phyloP scores from a whole-genome alignment of 257 asterid species.

The Coffea canephora region DNA sequence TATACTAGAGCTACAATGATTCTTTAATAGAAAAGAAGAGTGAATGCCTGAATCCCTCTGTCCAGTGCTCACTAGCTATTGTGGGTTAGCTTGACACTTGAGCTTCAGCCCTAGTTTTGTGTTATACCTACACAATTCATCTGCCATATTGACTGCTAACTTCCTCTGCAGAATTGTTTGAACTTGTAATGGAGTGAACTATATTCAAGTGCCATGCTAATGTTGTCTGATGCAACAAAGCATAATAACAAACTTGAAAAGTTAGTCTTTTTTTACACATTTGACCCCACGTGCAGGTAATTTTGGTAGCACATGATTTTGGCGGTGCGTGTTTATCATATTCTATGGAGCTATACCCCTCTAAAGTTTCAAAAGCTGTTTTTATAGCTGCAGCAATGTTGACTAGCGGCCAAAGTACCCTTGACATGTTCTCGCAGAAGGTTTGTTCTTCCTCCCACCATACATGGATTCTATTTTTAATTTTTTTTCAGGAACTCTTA shows the following conservation, averaged over 20 bases:
- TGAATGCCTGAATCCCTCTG: neutral
- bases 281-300: conserved; percentile 57
- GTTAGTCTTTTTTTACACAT: conserved; percentile 14
- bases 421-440: conserved; percentile 88
- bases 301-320: conserved; percentile 95
- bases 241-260: neutral
- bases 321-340: conserved; percentile 95
- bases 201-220: neutral
- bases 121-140: neutral
- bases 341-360: conserved; percentile 75
- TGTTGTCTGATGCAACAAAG: neutral
- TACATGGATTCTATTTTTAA: too few species aligned
- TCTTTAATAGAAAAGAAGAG: neutral
- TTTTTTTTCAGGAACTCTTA: too few species aligned
- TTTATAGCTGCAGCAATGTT: conserved; percentile 90
- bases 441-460: conserved; percentile 25
- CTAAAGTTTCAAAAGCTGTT: conserved; percentile 80
- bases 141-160: neutral
- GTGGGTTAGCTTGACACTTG: neutral
- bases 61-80: neutral
- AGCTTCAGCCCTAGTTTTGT: neutral
- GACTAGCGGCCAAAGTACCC: conserved; percentile 80
- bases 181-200: neutral
- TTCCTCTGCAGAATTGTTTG: neutral
- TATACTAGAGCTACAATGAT: too few species aligned